Evolutionary conservation across 371 early-diverging fungal species (phyloP).

Genomic region (Phascolomyces articulosus): DNA sequence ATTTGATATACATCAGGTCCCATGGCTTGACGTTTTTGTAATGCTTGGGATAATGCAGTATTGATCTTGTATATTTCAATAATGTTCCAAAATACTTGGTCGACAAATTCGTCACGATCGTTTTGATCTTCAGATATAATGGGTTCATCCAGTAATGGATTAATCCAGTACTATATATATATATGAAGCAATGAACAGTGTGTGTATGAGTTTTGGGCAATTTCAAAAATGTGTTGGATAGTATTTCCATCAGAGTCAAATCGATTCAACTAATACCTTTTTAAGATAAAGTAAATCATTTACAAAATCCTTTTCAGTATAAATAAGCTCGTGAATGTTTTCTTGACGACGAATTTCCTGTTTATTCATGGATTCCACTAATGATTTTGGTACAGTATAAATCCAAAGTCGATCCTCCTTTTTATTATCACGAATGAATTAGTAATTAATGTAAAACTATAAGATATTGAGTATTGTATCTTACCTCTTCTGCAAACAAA

Average conservation of each 20-base stretch:
- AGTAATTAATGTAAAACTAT: neutral
- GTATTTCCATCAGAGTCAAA: neutral
- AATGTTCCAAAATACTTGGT: slow-evolving; percentile 84
- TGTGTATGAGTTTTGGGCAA: no score
- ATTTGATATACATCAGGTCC: slow-evolving; percentile 78
- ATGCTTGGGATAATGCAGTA: slow-evolving; percentile 60
- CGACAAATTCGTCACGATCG: slow-evolving; percentile 65
- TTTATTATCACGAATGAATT: neutral
- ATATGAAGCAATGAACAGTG: neutral
- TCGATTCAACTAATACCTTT: slow-evolving; percentile 50
- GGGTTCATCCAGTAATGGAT: slow-evolving; percentile 59
- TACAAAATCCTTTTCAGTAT: slow-evolving; percentile 92
- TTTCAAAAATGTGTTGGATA: no score
- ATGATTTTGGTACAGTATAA: slow-evolving; percentile 64
- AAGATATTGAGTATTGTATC: no score
- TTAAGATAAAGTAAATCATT: slow-evolving; percentile 63
- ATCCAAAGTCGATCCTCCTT: slow-evolving; percentile 57
- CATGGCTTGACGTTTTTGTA: slow-evolving; percentile 73
- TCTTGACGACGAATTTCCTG: slow-evolving; percentile 91
- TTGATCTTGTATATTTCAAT: slow-evolving; percentile 74
- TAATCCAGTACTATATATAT: slow-evolving; percentile 65
- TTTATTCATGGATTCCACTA: slow-evolving; percentile 70
- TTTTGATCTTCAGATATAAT: neutral
- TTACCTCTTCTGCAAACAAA: neutral
- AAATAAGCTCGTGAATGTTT: slow-evolving; percentile 89